These are phyloP conservation scores for Magnolia changhungtana DNA, from an alignment of 164 flowering plant genomes.

Conservation along the genomic window DNA sequence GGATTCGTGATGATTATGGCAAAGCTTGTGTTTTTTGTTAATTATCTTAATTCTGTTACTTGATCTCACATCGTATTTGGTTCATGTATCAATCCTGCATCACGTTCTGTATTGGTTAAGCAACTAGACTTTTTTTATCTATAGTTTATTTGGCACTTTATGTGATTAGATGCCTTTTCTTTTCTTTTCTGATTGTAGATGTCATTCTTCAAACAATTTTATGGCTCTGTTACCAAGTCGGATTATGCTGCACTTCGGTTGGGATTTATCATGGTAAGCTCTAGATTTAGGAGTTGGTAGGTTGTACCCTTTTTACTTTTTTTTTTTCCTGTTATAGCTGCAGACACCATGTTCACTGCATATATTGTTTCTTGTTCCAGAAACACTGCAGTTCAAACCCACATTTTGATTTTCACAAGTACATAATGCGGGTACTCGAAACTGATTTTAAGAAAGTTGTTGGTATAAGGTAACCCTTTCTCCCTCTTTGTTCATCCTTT, in stretches of 20 bases:
- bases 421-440: constrained; percentile 86
- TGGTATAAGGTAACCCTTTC: constrained; percentile 59
- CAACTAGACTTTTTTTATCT: background rate
- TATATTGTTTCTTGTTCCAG: constrained; percentile 27
- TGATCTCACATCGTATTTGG: no score
- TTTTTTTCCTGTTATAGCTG: background rate
- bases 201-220: constrained; percentile 73
- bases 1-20: no score
- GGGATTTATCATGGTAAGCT: constrained; percentile 72
- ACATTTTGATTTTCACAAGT: constrained; percentile 76
- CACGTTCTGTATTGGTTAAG: no score
- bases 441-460: constrained; percentile 81
- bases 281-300: background rate
- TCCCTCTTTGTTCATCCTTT: background rate
- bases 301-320: no score
- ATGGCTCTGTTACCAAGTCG: constrained; percentile 66
- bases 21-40: no score
- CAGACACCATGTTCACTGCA: constrained; percentile 6
- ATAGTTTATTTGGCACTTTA: no score
- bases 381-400: constrained; percentile 60
- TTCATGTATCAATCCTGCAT: no score
- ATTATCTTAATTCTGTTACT: no score
- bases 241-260: constrained; percentile 67
- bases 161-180: background rate
- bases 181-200: constrained; percentile 32